Base-by-base conservation (phyloP, 73 alveolate genomes). In the Tetrahymena thermophila region DNA sequence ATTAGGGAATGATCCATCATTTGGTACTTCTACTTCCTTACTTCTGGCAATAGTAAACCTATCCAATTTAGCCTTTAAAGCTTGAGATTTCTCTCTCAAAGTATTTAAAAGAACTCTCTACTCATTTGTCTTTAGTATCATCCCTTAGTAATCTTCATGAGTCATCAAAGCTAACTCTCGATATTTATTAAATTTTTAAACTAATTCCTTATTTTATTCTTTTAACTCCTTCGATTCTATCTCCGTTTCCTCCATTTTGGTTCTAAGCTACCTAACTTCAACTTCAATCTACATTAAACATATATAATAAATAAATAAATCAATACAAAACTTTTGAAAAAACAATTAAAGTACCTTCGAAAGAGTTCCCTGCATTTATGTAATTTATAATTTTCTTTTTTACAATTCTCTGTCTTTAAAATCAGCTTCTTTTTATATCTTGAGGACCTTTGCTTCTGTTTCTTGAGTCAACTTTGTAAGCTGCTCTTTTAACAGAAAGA, bases 21-120 rank as follows among this genome's bases (percentile, higher is more conserved):
- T 71, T 25, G 95, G 97, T 11, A 95, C 94, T 89, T 89, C 95
- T 31, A 93, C 85, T 50, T 83, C 56, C 43, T 95, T 95, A 93
- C 97, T 95, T 56, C 94, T 42, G n/a, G 93, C 97, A 1, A 95
- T 95, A 25, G 93, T 95, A 56, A 95, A 85, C 40, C 85, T 95
- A 85, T 95, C 97, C 35, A 95, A 50, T 89, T 95, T 94, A 50
- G 85, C 93, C 35, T 89, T 55, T 25, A 95, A 94, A 40, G 83
- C 94, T 11, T 85, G 37, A 21, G 94, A 95, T 56, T 95, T 95
- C 85, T 95, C 94, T 89, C 95, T 95, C 16, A 94, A 34, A 7
- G 83, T 95, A 0, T 56, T 85, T 14, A 85, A 85, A 35, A 85
- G 94, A 35, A 44, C 56, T 44, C 93, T 35, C 25, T 95, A 95